Evolutionary conservation across 2,329 filamentous ascomycete genomes (phyloP), one percentile per base, ranked within the genome.

Genomic region (Venturia pyrina): DNA sequence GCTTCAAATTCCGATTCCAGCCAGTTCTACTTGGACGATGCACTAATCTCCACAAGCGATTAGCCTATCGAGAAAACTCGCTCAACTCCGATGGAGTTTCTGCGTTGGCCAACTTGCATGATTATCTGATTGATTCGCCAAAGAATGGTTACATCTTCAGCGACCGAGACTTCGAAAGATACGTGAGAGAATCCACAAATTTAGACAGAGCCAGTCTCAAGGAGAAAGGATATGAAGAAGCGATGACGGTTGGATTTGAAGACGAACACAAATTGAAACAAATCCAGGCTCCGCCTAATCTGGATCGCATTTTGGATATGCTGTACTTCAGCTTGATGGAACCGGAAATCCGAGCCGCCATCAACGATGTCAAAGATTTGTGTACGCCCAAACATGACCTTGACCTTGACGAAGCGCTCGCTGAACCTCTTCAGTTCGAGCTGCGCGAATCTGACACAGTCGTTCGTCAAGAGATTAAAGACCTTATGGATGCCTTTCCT

Each of bases 21-120:
- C 79, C 80, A 1, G 82, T 79, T 7, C 75, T 87, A 32, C 79
- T 93, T 2, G 89, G 90, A 0, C 76, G 78, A 0, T 87, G 84
- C 65, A 93, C 89, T 0, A 81, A 78, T 5, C 85, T 82, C 72
- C 88, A 89, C 67, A 86, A 90, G 63, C 79, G 76, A 4, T 74
- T 87, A 0, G 85, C 83, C 43, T 91, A 92, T 67, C 21, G 41
- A 1, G 71, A 76, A 34, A 75, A 76, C 28, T 62, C 66, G 0
- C 70, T 78, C 1, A 66, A 68, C 8, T 68, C 69, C 1, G 34
- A 72, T 68, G 41, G 59, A 17, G 32, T 77, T 1, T 68, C 74
- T 19, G 41, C 62, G 7, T 65, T 80, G 0, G 74, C 72, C 41
- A 74, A 78, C 50, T 69, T 81, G 7, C 79, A 81, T 64, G 79